Evolutionary conservation across 1,284 basidiomycete genomes (phyloP).

Genomic region (Sporisorium exsertum): DNA sequence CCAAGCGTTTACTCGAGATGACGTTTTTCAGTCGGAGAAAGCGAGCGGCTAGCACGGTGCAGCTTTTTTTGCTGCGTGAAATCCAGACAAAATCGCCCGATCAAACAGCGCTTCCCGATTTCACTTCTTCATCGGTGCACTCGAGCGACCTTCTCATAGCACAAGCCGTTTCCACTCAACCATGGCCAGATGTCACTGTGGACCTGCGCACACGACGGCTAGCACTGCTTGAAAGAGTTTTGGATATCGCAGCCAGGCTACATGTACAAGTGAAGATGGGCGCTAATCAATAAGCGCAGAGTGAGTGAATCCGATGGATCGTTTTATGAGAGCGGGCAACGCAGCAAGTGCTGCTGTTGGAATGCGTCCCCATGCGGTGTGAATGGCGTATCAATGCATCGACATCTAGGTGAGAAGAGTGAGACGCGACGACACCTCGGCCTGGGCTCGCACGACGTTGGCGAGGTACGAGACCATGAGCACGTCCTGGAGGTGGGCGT

Average conservation of each 20-base stretch:
- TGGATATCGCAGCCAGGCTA: conserved; percentile 47
- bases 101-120: not conserved
- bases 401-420: conserved; percentile 76
- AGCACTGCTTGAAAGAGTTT: conserved; percentile 10
- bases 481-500: conserved; percentile 77
- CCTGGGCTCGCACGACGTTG: conserved; percentile 92
- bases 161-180: too few relatives aligned
- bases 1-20: not conserved
- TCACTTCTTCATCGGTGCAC: not conserved
- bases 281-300: not conserved
- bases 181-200: not conserved
- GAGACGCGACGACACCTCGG: conserved; percentile 89
- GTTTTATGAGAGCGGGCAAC: conserved; percentile 8
- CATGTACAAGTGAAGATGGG: conserved; percentile 36
- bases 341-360: not conserved
- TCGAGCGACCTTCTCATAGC: not conserved
- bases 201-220: not conserved
- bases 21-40: conserved; percentile 1
- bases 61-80: not conserved
- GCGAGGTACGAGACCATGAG: conserved; percentile 95
- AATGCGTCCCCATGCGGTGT: not conserved
- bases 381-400: not conserved
- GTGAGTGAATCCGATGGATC: conserved; percentile 1
- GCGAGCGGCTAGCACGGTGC: conserved; percentile 5
- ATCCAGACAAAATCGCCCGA: not conserved